Evolutionary conservation across 495 filamentous ascomycete genomes (phyloP), one percentile per base, ranked within the genome.

Genomic region (Xylaria curta): DNA sequence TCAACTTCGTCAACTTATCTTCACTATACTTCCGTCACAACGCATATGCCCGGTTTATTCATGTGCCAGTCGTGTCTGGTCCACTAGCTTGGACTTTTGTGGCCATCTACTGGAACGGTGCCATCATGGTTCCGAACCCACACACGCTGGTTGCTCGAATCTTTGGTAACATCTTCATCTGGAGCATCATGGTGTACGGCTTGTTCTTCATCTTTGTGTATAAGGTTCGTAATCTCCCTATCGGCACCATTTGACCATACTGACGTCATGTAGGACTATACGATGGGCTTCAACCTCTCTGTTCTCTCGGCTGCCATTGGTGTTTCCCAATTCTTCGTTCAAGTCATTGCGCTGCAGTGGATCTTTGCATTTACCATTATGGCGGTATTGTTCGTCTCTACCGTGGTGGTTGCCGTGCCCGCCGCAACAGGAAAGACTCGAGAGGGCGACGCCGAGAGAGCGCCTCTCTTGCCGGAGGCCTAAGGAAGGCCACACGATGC

Each of bases 281-380:
- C 92, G 31, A 87, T 97, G 76, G 94, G 94, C 0, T 93, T 95
- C 76, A 87, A 87, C 61, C 85, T 96, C 62, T 91, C 89, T 76
- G 84, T 94, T 38, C 82, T 97, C 62, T 84, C 88, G 2, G 88
- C 93, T 13, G 91, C 92, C 13, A 86, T 97, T 61, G 94, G 92
- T 13, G 88, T 97, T 19, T 86, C 87, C 19, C 94, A 97, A 78
- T 87, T 96, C 80, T 80, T 88, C 49, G 85, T 87, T 76, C 90
- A 92, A 79, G 77, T 89, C 49, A 85, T 95, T 71, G 89, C 92
- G 1, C 82, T 96, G 67, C 94, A 97, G 82, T 97, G 93, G 94
- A 94, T 94, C 80, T 97, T 97, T 78, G 93, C 93, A 40, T 95
- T 97, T 75, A 85, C 88, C 72, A 91, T 97, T 79, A 94, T 95